Percentiles rank a stretch among this genome's conserved stretches.
These are phyloP conservation scores for Eimeria necatrix DNA, from an alignment of 169 alveolate genomes.

Conservation along the genomic window DNA sequence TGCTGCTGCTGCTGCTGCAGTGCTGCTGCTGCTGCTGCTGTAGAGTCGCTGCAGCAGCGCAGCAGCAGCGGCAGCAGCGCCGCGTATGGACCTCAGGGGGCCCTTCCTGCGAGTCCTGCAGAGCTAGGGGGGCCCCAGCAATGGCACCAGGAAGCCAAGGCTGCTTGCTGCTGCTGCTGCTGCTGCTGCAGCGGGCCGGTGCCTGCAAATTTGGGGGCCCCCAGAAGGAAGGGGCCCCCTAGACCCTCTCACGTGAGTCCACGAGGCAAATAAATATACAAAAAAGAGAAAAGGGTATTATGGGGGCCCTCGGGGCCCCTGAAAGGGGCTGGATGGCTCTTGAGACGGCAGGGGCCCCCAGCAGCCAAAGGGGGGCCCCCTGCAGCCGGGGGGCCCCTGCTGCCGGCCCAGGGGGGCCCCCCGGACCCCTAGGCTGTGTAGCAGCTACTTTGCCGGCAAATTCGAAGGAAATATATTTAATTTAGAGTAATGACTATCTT, in stretches of 20 bases:
- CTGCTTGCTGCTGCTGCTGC: constrained; percentile 36
- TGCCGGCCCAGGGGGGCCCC: no score
- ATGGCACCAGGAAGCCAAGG: background rate
- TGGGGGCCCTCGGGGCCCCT: background rate
- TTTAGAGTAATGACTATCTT: no score
- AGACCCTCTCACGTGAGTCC: background rate
- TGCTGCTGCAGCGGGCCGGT: background rate
- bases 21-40: background rate
- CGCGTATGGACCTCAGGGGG: background rate
- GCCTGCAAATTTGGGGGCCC: constrained; percentile 40
- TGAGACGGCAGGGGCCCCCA: constrained; percentile 29
- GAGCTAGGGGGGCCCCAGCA: background rate
- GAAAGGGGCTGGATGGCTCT: no score
- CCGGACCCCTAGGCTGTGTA: background rate
- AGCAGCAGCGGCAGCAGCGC: background rate
- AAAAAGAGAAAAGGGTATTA: background rate
- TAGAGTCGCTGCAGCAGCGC: background rate
- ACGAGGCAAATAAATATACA: background rate
- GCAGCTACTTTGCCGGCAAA: background rate
- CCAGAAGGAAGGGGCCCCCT: background rate
- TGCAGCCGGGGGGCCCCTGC: background rate
- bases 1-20: constrained; percentile 12
- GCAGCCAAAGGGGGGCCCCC: constrained; percentile 22
- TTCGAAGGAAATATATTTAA: no score
- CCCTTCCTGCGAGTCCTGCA: background rate